Base-by-base conservation (phyloP, 2,329 filamentous ascomycete species). In the Beauveria medogensis region DNA sequence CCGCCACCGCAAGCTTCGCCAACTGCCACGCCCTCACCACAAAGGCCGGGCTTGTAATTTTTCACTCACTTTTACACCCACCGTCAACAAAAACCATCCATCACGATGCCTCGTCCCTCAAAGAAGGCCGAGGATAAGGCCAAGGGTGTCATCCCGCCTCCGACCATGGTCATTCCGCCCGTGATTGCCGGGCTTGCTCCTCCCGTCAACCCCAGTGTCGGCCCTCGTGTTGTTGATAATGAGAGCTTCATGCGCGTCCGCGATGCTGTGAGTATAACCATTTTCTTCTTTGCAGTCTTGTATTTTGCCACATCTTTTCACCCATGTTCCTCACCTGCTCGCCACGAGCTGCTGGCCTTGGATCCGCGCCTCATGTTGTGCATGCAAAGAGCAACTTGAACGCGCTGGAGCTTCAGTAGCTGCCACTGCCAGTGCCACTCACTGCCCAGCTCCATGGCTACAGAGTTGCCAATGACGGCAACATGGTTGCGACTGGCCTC, bases 211-310 rank as follows among this genome's bases (percentile, higher is more conserved):
- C 50, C 59, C 3, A 43, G 10, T 44, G 40, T 26, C 20, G 59
- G 28, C 40, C 52, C 62, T 47, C 73, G 72, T 61, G 69, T 78
- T 47, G 83, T 89, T 65, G 85, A 91, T 64, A 81, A 89, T 61
- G 87, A 91, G 62, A 88, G 90, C 73, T 93, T 93, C 72, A 82
- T 90, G 63, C 82, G 87, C 70, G 91, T 92, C 54, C 85, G 91
- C 69, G 91, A 95, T 72, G 87, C 85, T 72, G 91, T 95, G 86
- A 82, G 89, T 77, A 59, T 47, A 6, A n/a, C 40, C 60, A 52
- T 51, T 50, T 64, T 61, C 63, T 58, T 64, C 62, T 44, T 62
- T 43, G 52, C 54, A 47, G 44, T 40, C 58, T 61, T 50, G 16
- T 34, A 50, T 54, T 55, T 24, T 24, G 34, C n/a, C 28, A 34